Conservation (phyloP, 2,329 filamentous ascomycete species). For the Pyrenophora teres region DNA sequence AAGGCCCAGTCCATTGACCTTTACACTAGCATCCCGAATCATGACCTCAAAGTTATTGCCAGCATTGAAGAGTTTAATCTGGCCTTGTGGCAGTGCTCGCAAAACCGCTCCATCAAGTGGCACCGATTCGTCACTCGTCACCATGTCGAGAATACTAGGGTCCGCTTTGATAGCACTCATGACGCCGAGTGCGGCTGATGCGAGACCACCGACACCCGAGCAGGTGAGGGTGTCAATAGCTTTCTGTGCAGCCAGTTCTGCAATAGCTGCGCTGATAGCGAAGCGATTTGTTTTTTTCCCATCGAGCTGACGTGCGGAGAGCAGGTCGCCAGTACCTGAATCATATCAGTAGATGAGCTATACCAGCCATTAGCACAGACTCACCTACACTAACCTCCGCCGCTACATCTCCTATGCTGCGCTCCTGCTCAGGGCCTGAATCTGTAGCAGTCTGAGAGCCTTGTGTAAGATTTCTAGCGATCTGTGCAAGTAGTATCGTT, state of each 20-base stretch:
- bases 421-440: background rate
- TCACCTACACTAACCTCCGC: conserved; percentile 24
- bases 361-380: background rate
- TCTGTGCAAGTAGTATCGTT: conserved; percentile 28
- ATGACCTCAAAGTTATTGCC: conserved; percentile 32
- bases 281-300: conserved; percentile 5
- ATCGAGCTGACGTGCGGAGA: conserved; percentile 19
- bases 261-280: conserved; percentile 27
- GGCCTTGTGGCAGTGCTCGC: conserved; percentile 27
- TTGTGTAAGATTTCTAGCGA: conserved; percentile 23
- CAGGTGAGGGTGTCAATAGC: conserved; percentile 29
- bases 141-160: conserved; percentile 1
- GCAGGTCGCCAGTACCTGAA: conserved; percentile 15
- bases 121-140: background rate
- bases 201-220: conserved; percentile 34
- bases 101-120: conserved; percentile 27
- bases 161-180: conserved; percentile 21
- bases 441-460: conserved; percentile 6
- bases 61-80: conserved; percentile 28
- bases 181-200: conserved; percentile 24
- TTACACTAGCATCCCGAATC: conserved; percentile 20
- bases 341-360: background rate
- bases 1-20: conserved; percentile 28
- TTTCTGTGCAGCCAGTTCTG: conserved; percentile 25
- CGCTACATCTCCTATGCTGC: background rate